phyloP scores from a whole-genome alignment of 257 asterid genomes.

The Solanum sitiens region DNA sequence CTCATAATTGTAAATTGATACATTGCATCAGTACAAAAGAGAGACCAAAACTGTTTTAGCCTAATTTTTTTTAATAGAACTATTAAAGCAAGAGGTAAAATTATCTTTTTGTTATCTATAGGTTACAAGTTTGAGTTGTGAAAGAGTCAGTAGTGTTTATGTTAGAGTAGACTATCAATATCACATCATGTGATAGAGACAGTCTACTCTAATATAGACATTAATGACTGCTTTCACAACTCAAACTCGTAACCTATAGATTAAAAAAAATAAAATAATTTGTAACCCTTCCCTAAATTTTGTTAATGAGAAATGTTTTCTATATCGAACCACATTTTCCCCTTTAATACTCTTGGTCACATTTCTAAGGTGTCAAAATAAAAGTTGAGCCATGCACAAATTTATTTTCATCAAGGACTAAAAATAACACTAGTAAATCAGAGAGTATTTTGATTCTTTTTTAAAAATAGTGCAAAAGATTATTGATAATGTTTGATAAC shows the following conservation, averaged over 20 bases:
- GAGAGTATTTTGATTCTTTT: not conserved
- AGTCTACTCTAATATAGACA: no score
- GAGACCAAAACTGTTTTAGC: not conserved
- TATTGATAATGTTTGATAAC: not conserved
- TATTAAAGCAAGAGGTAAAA: accelerated
- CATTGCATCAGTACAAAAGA: constrained; percentile 12
- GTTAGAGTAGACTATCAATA: not conserved
- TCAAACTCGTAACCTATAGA: no score
- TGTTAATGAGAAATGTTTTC: accelerated
- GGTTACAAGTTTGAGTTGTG: accelerated
- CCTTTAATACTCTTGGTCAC: not conserved
- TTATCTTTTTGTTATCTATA: not conserved
- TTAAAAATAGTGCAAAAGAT: not conserved
- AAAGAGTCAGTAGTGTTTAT: not conserved
- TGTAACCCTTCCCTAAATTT: accelerated
- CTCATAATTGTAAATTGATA: constrained; percentile 6
- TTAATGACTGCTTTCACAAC: no score
- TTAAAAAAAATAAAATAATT: accelerated
- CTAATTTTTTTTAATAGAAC: not conserved
- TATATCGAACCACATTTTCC: not conserved
- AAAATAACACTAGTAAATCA: not conserved
- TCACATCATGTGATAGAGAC: not conserved
- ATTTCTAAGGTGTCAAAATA: not conserved
- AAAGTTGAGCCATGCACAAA: not conserved
- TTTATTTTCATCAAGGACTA: not conserved